Percentiles rank a stretch among this genome's conserved stretches.
These are phyloP conservation scores for Neurospora sp. DNA, from an alignment of 495 filamentous ascomycete genomes.

Conservation along the genomic window DNA sequence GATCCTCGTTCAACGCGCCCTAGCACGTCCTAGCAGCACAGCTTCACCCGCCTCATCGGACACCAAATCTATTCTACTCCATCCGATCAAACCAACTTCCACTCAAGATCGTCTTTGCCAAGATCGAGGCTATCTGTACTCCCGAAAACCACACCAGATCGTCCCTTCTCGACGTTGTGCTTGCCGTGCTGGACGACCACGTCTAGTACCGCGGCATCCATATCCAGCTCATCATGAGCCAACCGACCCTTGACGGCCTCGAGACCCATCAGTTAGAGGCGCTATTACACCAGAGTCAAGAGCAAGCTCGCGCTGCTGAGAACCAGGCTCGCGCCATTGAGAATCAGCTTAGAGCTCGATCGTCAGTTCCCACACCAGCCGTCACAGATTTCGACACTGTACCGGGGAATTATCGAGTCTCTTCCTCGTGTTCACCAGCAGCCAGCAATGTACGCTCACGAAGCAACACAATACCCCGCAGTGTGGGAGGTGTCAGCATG, in stretches of 20 bases:
- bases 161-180: background rate
- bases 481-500: conserved; percentile 3
- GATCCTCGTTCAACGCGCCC: conserved; percentile 2
- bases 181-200: background rate
- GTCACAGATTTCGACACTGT: conserved; percentile 9
- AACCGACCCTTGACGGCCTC: conserved; percentile 1
- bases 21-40: background rate
- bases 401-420: conserved; percentile 21
- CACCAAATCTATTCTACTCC: background rate
- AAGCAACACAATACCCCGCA: conserved; percentile 26
- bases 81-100: background rate
- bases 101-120: background rate
- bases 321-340: conserved; percentile 5
- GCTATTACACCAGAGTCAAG: conserved; percentile 7
- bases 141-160: background rate
- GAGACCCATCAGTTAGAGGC: conserved; percentile 10
- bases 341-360: conserved; percentile 13
- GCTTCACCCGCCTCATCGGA: background rate
- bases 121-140: background rate
- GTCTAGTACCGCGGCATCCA: background rate
- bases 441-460: conserved; percentile 19
- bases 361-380: background rate
- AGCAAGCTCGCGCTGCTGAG: conserved; percentile 9
- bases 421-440: conserved; percentile 11
- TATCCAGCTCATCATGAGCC: conserved; percentile 12